Evolutionary conservation across 805 yeast genomes (phyloP).

Genomic region (Candida railenensis): DNA sequence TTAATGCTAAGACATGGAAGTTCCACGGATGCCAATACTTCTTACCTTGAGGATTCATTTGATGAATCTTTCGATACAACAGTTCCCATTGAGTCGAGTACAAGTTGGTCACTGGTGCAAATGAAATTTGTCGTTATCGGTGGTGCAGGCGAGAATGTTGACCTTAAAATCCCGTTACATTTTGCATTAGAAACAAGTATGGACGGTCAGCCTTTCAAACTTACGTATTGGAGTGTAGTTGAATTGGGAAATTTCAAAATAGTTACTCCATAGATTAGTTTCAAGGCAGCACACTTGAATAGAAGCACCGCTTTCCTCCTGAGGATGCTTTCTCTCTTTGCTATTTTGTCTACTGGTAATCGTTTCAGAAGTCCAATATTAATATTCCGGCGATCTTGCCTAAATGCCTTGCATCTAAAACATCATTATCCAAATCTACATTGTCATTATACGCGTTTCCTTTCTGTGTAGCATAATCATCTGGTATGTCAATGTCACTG

Average conservation of each 20-base stretch:
- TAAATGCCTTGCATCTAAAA: slow-evolving; percentile 54
- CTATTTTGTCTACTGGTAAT: no score
- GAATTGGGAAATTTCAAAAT: neutral
- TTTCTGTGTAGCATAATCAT: slow-evolving; percentile 16
- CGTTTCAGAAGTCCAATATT: slow-evolving; percentile 53
- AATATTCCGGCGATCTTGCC: slow-evolving; percentile 56
- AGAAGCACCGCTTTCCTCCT: no score
- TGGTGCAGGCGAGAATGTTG: neutral
- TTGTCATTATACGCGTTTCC: slow-evolving; percentile 11
- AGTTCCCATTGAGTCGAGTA: slow-evolving; percentile 16
- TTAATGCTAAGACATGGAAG: slow-evolving; percentile 22
- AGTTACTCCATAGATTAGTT: neutral
- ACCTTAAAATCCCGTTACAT: slow-evolving; percentile 28
- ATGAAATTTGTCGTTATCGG: slow-evolving; percentile 14
- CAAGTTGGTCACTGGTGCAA: slow-evolving; percentile 38
- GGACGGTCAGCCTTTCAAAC: neutral
- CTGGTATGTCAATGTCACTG: slow-evolving; percentile 13
- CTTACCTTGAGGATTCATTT: slow-evolving; percentile 16
- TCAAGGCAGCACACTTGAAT: neutral
- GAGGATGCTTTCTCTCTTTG: no score
- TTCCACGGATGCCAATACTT: slow-evolving; percentile 8
- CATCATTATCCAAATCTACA: slow-evolving; percentile 20
- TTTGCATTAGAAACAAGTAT: slow-evolving; percentile 15
- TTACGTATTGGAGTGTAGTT: neutral
- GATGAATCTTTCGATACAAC: slow-evolving; percentile 4